Base-by-base conservation (phyloP, 2,329 filamentous ascomycete genomes). In the Paracamarosporium sp. region DNA sequence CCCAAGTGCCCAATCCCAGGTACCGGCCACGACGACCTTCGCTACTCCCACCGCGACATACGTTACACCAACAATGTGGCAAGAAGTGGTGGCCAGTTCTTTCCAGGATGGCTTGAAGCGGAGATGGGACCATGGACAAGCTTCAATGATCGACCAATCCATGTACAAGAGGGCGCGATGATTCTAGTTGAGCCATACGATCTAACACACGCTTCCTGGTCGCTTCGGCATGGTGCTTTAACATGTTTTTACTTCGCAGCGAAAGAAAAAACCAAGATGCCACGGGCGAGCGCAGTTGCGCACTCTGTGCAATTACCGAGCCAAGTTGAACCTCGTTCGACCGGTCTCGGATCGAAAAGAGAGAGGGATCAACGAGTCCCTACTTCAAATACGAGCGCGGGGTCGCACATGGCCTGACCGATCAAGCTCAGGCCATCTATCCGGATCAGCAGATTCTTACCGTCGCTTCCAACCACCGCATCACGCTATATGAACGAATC, bases 61-160 rank as follows among this genome's bases (percentile, higher is more conserved):
- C 50, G 80, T 82, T 28, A 81, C 80, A n/a, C 80, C 80, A 4
- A 76, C 78, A 35, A 82, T 82, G 80, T 82, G 80, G 80, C 80
- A 82, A 65, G 79, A 82, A 54, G 80, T 80, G 2, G 81, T 82
- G 50, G 76, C 76, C 20, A 78, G 72, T 44, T 76, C 76, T 4
- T 74, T 78, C 56, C 68, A 72, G 11, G 75, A 76, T 41, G 76
- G 78, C 1, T 65, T 79, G 30, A 82, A 82, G 69, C 73, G 80
- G 55, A 73, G 79, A 59, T 80, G 80, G 70, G 79, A 81, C 55
- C 78, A 78, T 31, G 74, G 76, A 13, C 67, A 66, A 46, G 25
- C 69, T 25, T 56, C 66, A 15, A 73, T 76, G 67, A 61, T 71
- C 24, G 75, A 78, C 40, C 71, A 74, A 40, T 66, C 74, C n/a